phyloP scores from a whole-genome alignment of 495 filamentous ascomycete genomes.

The Bathelium albidoporum region DNA sequence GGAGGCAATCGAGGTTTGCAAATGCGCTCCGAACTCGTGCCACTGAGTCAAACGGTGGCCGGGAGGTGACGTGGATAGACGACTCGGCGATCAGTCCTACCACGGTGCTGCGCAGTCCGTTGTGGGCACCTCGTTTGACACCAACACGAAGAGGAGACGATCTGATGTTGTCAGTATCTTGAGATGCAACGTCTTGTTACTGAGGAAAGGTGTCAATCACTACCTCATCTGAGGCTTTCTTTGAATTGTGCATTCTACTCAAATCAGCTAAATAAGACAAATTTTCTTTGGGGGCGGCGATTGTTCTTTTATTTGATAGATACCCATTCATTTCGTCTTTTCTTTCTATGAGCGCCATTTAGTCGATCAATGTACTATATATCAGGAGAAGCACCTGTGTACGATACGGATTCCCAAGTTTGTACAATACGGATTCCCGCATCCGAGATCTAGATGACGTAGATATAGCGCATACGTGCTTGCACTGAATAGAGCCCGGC shows the following conservation, averaged over 20 bases:
- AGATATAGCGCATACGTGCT: neutral
- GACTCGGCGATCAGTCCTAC: neutral
- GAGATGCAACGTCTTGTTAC: neutral
- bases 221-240: neutral
- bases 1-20: conserved; percentile 13
- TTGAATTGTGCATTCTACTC: neutral
- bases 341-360: neutral
- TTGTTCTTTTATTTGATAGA: neutral
- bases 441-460: neutral
- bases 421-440: no score
- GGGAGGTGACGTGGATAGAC: conserved; percentile 2
- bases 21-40: neutral
- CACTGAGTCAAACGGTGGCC: neutral
- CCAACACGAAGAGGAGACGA: conserved; percentile 29
- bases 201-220: neutral
- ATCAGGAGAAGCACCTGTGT: neutral
- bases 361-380: neutral
- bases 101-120: conserved; percentile 21
- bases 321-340: neutral
- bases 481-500: neutral
- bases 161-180: conserved; percentile 15
- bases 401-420: no score
- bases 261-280: neutral
- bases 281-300: neutral
- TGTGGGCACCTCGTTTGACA: conserved; percentile 30